A percentile compares a stretch with the other conserved stretches of the same genome.
Evolutionary conservation across 2,329 filamentous ascomycete genomes (phyloP).

Genomic region (Phaeosphaeria sp.): DNA sequence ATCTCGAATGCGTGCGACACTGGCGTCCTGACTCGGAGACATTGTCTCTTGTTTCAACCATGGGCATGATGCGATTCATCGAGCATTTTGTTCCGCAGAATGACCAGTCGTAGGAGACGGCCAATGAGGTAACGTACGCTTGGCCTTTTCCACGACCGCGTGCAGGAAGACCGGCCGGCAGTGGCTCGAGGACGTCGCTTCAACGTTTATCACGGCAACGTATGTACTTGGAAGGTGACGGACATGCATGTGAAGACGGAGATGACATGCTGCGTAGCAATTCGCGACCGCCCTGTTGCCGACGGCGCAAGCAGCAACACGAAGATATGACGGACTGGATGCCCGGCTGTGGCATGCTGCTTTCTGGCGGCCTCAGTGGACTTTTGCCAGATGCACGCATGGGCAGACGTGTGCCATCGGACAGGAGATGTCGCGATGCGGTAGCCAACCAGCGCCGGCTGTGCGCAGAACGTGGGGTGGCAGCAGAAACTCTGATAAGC

Average conservation of each 20-base stretch:
- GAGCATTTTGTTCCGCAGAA: slow-evolving; percentile 1
- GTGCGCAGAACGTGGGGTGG: slow-evolving; percentile 26
- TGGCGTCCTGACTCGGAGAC: slow-evolving; percentile 15
- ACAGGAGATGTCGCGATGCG: slow-evolving; percentile 9
- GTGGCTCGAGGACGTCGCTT: slow-evolving; percentile 5
- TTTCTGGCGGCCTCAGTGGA: slow-evolving; percentile 5
- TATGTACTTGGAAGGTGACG: slow-evolving; percentile 10
- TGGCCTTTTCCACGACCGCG: slow-evolving; percentile 9
- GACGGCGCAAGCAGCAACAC: slow-evolving; percentile 20
- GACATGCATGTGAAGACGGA: slow-evolving; percentile 7
- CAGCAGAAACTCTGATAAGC: slow-evolving; percentile 31
- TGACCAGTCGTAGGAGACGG: neutral
- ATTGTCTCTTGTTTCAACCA: slow-evolving; percentile 13
- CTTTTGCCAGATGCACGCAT: slow-evolving; percentile 12
- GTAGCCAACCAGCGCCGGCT: slow-evolving; percentile 22
- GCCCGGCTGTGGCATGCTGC: slow-evolving; percentile 9
- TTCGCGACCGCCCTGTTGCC: slow-evolving; percentile 31
- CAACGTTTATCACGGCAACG: slow-evolving; percentile 6
- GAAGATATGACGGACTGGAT: slow-evolving; percentile 11
- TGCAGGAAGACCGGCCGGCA: slow-evolving; percentile 15
- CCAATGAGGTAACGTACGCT: slow-evolving; percentile 6
- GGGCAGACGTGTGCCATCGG: slow-evolving; percentile 13
- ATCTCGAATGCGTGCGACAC: slow-evolving; percentile 3
- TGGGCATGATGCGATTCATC: slow-evolving; percentile 2
- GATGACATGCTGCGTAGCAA: slow-evolving; percentile 18